Percentiles rank a stretch among this genome's conserved stretches.
Evolutionary conservation across 129 eudicot species (phyloP).

Genomic region (Flaveria trinervia): DNA sequence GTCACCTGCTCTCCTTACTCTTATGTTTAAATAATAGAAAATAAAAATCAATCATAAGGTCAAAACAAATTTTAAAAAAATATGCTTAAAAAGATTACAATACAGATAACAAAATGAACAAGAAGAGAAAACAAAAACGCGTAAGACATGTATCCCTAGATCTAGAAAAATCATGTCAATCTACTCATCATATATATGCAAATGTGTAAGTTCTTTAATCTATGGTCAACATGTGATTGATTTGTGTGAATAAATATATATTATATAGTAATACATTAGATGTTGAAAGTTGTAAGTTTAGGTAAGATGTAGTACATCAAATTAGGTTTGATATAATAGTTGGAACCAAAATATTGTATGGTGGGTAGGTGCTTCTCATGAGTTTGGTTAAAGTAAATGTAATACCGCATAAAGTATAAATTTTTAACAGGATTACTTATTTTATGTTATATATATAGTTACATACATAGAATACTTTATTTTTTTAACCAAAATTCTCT

Average conservation of each 20-base stretch:
- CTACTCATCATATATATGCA: not conserved
- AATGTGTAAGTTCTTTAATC: not conserved
- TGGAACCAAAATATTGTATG: constrained; percentile 30
- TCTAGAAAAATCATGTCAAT: not conserved
- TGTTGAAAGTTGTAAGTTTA: constrained; percentile 34
- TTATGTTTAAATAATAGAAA: not conserved
- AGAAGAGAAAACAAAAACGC: no score
- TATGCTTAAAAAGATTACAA: not conserved
- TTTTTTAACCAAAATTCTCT: not conserved
- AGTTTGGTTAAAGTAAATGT: constrained; percentile 21
- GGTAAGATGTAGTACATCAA: constrained; percentile 37
- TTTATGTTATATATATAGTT: not conserved
- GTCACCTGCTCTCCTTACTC: constrained; percentile 35
- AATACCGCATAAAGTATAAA: not conserved
- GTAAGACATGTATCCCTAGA: no score
- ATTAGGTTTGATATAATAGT: constrained; percentile 42
- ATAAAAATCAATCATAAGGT: not conserved
- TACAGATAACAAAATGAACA: not conserved
- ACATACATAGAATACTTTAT: not conserved
- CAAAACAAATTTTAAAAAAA: not conserved
- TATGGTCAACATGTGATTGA: constrained; percentile 25
- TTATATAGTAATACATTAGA: constrained; percentile 15
- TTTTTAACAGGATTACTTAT: not conserved
- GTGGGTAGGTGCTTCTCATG: constrained; percentile 28
- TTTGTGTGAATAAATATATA: constrained; percentile 9